These are phyloP conservation scores for Boletus patriciae DNA, from an alignment of 768 basidiomycete species.

Conservation along the genomic window DNA sequence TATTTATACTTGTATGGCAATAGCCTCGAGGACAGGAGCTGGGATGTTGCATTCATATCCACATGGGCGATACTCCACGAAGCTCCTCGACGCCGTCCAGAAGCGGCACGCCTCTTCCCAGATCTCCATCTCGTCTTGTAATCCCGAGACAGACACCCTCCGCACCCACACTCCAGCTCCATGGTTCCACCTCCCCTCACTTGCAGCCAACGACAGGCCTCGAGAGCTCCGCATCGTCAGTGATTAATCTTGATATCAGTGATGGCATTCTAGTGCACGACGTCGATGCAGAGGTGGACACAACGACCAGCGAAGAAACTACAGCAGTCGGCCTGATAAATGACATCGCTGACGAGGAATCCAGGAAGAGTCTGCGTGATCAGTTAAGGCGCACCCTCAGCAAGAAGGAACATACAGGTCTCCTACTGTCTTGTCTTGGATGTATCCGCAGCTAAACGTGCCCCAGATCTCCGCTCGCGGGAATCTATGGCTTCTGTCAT, in stretches of 20 bases:
- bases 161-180: conserved; percentile 55
- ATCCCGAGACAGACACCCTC: conserved; percentile 58
- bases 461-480: conserved; percentile 12
- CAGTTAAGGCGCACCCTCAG: conserved; percentile 68
- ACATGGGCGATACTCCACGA: conserved; percentile 29
- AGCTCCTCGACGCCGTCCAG: conserved; percentile 37
- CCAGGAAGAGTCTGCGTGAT: conserved; percentile 65
- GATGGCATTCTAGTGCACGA: conserved; percentile 75
- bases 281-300: conserved; percentile 60
- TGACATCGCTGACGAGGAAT: conserved; percentile 50
- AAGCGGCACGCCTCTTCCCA: conserved; percentile 36
- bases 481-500: conserved; percentile 25
- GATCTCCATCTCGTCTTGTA: conserved; percentile 53
- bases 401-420: conserved; percentile 51
- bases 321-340: conserved; percentile 48
- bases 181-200: conserved; percentile 35
- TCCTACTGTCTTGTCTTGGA: not conserved
- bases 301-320: conserved; percentile 52
- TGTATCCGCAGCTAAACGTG: conserved; percentile 8
- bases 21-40: not conserved
- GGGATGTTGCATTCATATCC: not conserved
- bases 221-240: conserved; percentile 70
- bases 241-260: conserved; percentile 61
- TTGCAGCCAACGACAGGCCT: conserved; percentile 38
- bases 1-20: conserved; percentile 20